phyloP scores from a whole-genome alignment of 1,139 yeast species.

The Candida buenavistaensis region DNA sequence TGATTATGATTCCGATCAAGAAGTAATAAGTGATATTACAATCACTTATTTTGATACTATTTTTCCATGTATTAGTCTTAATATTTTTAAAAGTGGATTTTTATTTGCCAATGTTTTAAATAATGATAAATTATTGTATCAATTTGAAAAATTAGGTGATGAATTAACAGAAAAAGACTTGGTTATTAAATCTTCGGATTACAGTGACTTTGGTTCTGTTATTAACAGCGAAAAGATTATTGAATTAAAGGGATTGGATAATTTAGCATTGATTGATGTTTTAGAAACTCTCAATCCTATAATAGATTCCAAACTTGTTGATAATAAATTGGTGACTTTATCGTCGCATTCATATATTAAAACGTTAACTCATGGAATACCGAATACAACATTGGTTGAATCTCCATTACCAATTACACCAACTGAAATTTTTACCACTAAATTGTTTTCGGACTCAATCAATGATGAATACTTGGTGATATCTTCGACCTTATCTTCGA shows the following conservation, averaged over 20 bases:
- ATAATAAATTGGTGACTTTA: slow-evolving; percentile 27
- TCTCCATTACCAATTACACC: slow-evolving; percentile 72
- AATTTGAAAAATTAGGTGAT: slow-evolving; percentile 73
- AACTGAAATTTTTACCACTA: slow-evolving; percentile 60
- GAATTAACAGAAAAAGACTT: slow-evolving; percentile 31
- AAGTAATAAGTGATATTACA: slow-evolving; percentile 36
- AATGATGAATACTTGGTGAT: slow-evolving; percentile 68
- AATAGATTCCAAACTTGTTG: slow-evolving; percentile 44
- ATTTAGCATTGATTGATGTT: slow-evolving; percentile 59
- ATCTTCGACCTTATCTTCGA: slow-evolving; percentile 54
- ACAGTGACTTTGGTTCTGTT: slow-evolving; percentile 6
- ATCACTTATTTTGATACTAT: slow-evolving; percentile 71
- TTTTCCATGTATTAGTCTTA: slow-evolving; percentile 54
- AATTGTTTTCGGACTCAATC: slow-evolving; percentile 39
- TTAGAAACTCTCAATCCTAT: slow-evolving; percentile 60
- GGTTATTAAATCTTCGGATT: slow-evolving; percentile 19
- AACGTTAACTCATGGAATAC: slow-evolving; percentile 57
- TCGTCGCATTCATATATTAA: slow-evolving; percentile 47
- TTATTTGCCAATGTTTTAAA: slow-evolving; percentile 65
- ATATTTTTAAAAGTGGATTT: slow-evolving; percentile 74
- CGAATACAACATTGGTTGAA: slow-evolving; percentile 62
- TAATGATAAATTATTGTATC: slow-evolving; percentile 67
- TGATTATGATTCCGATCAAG: slow-evolving; percentile 36
- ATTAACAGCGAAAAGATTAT: slow-evolving; percentile 9
- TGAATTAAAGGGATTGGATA: slow-evolving; percentile 42